These are phyloP conservation scores for Amanita molliuscula DNA, from an alignment of 768 basidiomycete species.

Conservation along the genomic window DNA sequence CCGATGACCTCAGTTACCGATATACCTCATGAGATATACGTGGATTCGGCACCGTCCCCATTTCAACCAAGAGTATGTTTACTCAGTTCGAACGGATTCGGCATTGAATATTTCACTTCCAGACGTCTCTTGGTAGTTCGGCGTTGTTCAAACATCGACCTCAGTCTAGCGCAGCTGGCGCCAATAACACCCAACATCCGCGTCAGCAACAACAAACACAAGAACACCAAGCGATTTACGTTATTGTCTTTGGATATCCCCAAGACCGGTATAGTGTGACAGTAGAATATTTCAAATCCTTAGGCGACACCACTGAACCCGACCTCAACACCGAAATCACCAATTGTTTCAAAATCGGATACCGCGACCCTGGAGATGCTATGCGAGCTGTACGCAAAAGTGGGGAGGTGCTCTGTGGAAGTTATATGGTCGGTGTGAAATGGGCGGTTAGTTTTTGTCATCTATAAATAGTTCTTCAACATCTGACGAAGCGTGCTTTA, in stretches of 20 bases:
- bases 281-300: conserved; percentile 62
- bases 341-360: conserved; percentile 81
- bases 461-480: conserved; percentile 3
- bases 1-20: conserved; percentile 69
- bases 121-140: conserved; percentile 28
- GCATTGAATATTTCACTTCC: conserved; percentile 16
- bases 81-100: not conserved
- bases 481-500: conserved; percentile 16
- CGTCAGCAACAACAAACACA: conserved; percentile 8
- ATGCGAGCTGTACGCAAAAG: conserved; percentile 73
- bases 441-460: conserved; percentile 55
- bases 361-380: conserved; percentile 60
- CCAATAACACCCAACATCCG: not conserved
- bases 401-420: conserved; percentile 66
- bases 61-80: conserved; percentile 37
- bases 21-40: conserved; percentile 48
- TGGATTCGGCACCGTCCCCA: conserved; percentile 28
- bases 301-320: conserved; percentile 65
- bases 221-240: conserved; percentile 36
- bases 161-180: conserved; percentile 9
- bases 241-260: conserved; percentile 87
- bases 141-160: conserved; percentile 20
- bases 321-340: conserved; percentile 58
- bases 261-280: conserved; percentile 64
- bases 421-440: conserved; percentile 80